Evolutionary conservation across 225 moss, liverwort and hornwort genomes (phyloP).

Genomic region (Bryoerythrophyllum caledonicum): DNA sequence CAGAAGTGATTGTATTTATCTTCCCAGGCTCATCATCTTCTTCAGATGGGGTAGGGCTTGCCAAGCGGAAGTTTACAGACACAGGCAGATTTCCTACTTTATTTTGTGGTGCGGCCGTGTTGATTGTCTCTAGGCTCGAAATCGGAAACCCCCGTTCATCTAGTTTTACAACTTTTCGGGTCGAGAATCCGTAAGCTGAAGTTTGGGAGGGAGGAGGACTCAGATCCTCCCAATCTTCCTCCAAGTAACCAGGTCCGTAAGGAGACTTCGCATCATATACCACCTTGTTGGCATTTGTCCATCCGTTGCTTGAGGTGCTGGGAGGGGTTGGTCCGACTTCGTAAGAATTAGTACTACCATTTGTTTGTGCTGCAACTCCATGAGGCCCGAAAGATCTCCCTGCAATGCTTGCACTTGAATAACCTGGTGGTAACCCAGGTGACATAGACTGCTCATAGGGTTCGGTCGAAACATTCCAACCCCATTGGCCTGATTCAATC

Average conservation of each 20-base stretch:
- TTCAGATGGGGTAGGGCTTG: conserved; percentile 87
- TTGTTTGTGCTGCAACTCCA: conserved; percentile 31
- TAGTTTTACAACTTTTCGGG: conserved; percentile 52
- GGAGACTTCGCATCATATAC: conserved; percentile 44
- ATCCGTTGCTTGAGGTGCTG: conserved; percentile 35
- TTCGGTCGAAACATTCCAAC: conserved; percentile 50
- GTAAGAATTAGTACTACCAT: conserved; percentile 30
- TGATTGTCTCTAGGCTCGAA: conserved; percentile 51
- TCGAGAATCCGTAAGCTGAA: conserved; percentile 48
- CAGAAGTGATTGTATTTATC: conserved; percentile 19
- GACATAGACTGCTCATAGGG: conserved; percentile 65
- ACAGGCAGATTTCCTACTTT: conserved; percentile 41
- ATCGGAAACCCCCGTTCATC: conserved; percentile 58
- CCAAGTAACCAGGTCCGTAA: conserved; percentile 54
- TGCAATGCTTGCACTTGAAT: conserved; percentile 45
- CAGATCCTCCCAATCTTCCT: conserved; percentile 90
- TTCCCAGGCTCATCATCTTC: conserved; percentile 45
- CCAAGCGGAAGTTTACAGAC: conserved; percentile 63
- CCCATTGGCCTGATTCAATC: conserved; percentile 53
- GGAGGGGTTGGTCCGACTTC: conserved; percentile 31
- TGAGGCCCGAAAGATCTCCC: conserved; percentile 33
- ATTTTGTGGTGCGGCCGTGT: conserved; percentile 27
- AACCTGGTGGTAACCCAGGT: conserved; percentile 68
- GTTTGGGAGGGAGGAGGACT: conserved; percentile 69
- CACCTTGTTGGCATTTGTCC: conserved; percentile 46